Evolutionary conservation across 208 protist genomes (phyloP), one percentile per base, ranked within the genome.

Genomic region (Trypanosomatidae sp.): DNA sequence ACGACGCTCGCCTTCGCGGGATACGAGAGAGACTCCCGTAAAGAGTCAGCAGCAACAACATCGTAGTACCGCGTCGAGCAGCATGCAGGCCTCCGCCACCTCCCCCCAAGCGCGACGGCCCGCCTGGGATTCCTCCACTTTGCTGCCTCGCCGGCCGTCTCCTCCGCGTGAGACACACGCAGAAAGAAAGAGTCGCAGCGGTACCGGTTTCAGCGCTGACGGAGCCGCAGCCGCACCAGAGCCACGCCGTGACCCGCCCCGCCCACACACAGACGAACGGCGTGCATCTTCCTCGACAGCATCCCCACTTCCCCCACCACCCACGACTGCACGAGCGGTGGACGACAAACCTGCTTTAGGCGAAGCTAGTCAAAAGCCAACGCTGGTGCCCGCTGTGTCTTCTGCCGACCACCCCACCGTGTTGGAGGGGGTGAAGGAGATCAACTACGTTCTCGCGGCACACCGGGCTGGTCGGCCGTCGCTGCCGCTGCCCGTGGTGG

Each of bases 371-470:
- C n/a, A n/a, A n/a, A n/a, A n/a, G n/a, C n/a, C n/a, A n/a, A n/a
- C n/a, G n/a, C n/a, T n/a, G n/a, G n/a, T n/a, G n/a, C n/a, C n/a
- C n/a, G n/a, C n/a, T n/a, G n/a, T n/a, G n/a, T n/a, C n/a, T n/a
- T n/a, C n/a, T n/a, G n/a, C n/a, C n/a, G 71, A 71, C 60, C 50
- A 71, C 19, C 71, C 55, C 17, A 70, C 77, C 6, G 60, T 77
- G 65, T 55, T 77, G 59, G 76, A 84, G 22, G 79, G 79, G 17
- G 52, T 87, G 17, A 59, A 62, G 28, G 75, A 85, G 41, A 87
- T 90, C 75, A 77, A 85, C 44, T 72, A 76, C 46, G 62, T 90
- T 39, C 65, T 90, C 49, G 73, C 71, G 3, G 71, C 74, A 0
- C 80, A 84, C 58, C 69, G 68, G n/a, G 60, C 46, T 0, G 71